Conservation (phyloP, 768 basidiomycete species). For the Mycena latifolia region DNA sequence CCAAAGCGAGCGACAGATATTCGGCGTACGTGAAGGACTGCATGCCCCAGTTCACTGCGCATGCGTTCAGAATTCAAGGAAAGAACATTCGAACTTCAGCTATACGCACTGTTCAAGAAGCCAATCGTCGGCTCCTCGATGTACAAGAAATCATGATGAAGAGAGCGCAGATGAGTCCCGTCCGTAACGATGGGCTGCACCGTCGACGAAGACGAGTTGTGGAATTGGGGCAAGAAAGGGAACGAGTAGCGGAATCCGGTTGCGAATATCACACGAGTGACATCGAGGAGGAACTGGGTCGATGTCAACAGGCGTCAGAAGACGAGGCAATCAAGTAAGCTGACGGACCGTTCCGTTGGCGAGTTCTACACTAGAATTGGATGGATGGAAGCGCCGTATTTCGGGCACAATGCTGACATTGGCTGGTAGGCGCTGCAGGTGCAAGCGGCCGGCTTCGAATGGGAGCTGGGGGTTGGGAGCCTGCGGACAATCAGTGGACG, state of each 20-base stretch:
- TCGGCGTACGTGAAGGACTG: conserved; percentile 54
- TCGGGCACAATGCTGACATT: conserved; percentile 44
- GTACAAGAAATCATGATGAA: conserved; percentile 46
- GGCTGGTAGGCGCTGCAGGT: conserved; percentile 36
- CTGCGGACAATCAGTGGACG: background rate
- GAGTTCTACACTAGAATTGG: conserved; percentile 41
- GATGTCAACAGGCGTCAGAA: conserved; percentile 24
- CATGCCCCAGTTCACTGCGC: conserved; percentile 53
- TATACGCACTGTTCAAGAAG: conserved; percentile 37
- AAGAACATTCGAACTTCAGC: background rate
- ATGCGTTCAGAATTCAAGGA: background rate
- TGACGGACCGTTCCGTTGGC: conserved; percentile 43
- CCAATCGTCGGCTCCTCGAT: conserved; percentile 49
- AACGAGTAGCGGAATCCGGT: conserved; percentile 49
- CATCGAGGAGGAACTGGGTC: conserved; percentile 39
- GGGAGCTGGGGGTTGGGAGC: conserved; percentile 33
- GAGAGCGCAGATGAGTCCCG: conserved; percentile 43
- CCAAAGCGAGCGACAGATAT: conserved; percentile 50
- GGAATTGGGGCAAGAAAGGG: conserved; percentile 47
- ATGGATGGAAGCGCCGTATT: conserved; percentile 43
- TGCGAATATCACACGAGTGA: conserved; percentile 45
- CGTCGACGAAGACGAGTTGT: conserved; percentile 35
- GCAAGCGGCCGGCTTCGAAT: conserved; percentile 19
- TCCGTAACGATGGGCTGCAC: conserved; percentile 41
- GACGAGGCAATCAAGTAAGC: background rate